Base-by-base conservation (phyloP, 805 yeast genomes). In the Wilhelminamyces savonicus region DNA sequence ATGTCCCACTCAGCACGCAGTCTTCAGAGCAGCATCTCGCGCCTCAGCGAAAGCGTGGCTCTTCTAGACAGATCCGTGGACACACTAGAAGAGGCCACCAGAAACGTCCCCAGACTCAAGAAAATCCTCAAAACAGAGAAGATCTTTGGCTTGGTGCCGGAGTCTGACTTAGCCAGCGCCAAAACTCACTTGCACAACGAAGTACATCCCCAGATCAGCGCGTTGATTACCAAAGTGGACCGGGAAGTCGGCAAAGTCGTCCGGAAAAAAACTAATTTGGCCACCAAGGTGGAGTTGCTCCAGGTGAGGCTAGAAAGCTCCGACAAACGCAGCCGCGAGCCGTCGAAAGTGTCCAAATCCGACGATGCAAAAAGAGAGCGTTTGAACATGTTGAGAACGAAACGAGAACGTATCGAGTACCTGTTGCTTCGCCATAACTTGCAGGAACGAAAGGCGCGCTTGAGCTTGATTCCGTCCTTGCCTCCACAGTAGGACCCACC, bases 111-210 rank as follows among this genome's bases (percentile, higher is more conserved):
- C 2, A 40, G 72, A 6, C 46, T 69, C 21, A 54, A 52, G 22
- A 48, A 46, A 14, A 62, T 71, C 5, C 51, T 74, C n/a, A 41
- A 52, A 13, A 69, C 74, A 5, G 53, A 56, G 24, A 57, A 66
- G 21, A 70, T 71, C 14, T 74, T 71, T 49, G 74, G 73, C 4
- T 47, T 72, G 9, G 63, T 72, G 0, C 74, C 78, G 0, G 75
- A 71, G 37, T 48, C 52, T 31, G 75, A 71, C 31, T 44, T 72
- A 16, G 51, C 46, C 7, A 57, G 50, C 24, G 71, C 72, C 13
- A 62, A 62, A 28, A 49, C 48, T 22, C 44, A 52, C 9, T 47
- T 70, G 26, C 51, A 53, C 26, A 39, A 43, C 9, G 63, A 62
- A 18, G 48, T 67, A 3, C 59, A 58, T 21, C 77, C 77, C 2